Conservation (phyloP, 2,329 filamentous ascomycete genomes). For the Macrophomina tecta region DNA sequence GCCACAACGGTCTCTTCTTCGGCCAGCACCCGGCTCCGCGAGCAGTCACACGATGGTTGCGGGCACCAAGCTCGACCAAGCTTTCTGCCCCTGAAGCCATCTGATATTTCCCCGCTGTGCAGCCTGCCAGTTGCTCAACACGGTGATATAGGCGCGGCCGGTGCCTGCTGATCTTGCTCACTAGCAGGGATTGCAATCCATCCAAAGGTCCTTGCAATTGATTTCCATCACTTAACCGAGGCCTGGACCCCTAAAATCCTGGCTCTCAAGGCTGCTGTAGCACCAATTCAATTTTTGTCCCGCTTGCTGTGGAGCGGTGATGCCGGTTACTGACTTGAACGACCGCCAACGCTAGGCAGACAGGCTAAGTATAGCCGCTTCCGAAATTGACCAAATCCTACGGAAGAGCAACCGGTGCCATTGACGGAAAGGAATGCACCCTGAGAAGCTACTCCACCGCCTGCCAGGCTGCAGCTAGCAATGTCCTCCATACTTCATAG, state of each 20-base stretch:
- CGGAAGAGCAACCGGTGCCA: background rate
- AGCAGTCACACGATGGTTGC: background rate
- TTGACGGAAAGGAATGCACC: background rate
- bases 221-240: background rate
- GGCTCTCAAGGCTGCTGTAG: background rate
- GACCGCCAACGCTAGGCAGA: slow-evolving; percentile 8
- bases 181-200: slow-evolving; percentile 19
- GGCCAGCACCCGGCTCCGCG: background rate
- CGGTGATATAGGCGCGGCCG: background rate
- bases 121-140: background rate
- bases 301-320: background rate
- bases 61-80: slow-evolving; percentile 5
- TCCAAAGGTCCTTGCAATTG: slow-evolving; percentile 10
- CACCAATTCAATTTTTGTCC: background rate
- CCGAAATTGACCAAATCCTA: slow-evolving; percentile 21
- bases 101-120: background rate
- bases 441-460: background rate
- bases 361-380: background rate
- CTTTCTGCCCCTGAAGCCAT: slow-evolving; percentile 14
- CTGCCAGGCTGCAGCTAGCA: slow-evolving; percentile 7
- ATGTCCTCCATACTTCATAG: background rate
- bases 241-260: background rate
- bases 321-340: background rate
- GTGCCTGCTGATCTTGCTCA: slow-evolving; percentile 18
- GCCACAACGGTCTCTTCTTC: slow-evolving; percentile 12